Evolutionary conservation across 805 yeast species (phyloP).

Genomic region (Millerago galiae): DNA sequence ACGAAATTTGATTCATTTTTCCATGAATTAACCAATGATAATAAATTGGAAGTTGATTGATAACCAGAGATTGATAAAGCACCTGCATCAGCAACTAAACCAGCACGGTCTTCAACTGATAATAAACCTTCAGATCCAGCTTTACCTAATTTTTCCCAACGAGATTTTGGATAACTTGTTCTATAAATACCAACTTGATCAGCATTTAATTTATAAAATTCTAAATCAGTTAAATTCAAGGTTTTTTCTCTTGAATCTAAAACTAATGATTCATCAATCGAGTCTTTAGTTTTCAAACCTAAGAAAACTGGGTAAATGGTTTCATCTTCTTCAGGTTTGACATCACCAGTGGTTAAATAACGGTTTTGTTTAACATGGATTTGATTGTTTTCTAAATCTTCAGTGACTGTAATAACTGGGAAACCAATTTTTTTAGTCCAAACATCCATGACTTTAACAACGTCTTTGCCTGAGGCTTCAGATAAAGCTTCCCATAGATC

Average conservation of each 20-base stretch:
- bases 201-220: slow-evolving; percentile 64
- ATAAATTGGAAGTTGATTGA: slow-evolving; percentile 53
- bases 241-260: slow-evolving; percentile 45
- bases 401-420: slow-evolving; percentile 66
- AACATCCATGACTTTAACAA: slow-evolving; percentile 63
- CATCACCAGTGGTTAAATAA: slow-evolving; percentile 72
- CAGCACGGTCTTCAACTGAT: slow-evolving; percentile 72
- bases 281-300: slow-evolving; percentile 52
- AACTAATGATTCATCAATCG: slow-evolving; percentile 53
- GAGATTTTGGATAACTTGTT: slow-evolving; percentile 60
- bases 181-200: slow-evolving; percentile 73
- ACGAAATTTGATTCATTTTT: slow-evolving; percentile 52
- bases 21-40: slow-evolving; percentile 56
- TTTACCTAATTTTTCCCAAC: slow-evolving; percentile 63
- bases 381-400: slow-evolving; percentile 36
- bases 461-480: slow-evolving; percentile 67
- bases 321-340: slow-evolving; percentile 64
- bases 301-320: slow-evolving; percentile 65
- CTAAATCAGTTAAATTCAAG: slow-evolving; percentile 36
- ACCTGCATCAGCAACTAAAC: slow-evolving; percentile 74
- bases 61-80: slow-evolving; percentile 67
- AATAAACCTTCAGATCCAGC: slow-evolving; percentile 51
- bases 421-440: slow-evolving; percentile 80
- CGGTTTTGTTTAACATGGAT: slow-evolving; percentile 64
- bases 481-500: slow-evolving; percentile 74